Base-by-base conservation (phyloP, 2,329 filamentous ascomycete species). In the Gnomoniopsis smithogilvyi region DNA sequence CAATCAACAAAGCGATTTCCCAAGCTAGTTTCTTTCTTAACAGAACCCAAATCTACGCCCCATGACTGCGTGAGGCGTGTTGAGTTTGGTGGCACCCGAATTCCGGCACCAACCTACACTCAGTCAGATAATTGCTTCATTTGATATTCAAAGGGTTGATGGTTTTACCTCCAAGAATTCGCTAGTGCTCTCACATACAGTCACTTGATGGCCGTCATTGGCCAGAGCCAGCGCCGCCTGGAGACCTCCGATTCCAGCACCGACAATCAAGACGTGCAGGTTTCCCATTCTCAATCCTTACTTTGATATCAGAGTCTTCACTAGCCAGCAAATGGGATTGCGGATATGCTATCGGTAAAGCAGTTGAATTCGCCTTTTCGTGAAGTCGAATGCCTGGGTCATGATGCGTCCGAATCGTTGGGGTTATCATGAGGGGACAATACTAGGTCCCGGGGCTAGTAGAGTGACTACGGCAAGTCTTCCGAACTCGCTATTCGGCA, bases 1-100 rank as follows among this genome's bases (percentile, higher is more conserved):
- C 65, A 70, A 43, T 67, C 64, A 14, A 67, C 52, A 49, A 73
- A 67, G 15, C 66, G 65, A 58, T 69, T 66, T 6, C 63, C 19
- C 30, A 59, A 62, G 12, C 63, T 66, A 7, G 56, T 55, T 2
- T 64, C 64, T 60, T 69, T 70, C 59, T 67, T 69, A 64, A 69
- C 66, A 14, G 62, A 62, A 14, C 64, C 59, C 34, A 69, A 24
- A 33, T 65, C 63, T 30, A 71, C 62, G 2, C 71, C 71, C 72
- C 70, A 72, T 10, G 64, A 60, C 19, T 68, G 65, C 14, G 73
- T 62, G 6, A 73, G 66, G 2, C 64, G 65, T 10, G 63, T 63
- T 12, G 67, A 68, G 60, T 74, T 74, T 21, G 72, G 69, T 1
- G 71, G 69, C 11, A 73, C 62, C 21, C 70, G 65, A 36, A 73